These are phyloP conservation scores for Pleurotus tuber-regium DNA, from an alignment of 768 basidiomycete genomes.

Conservation along the genomic window DNA sequence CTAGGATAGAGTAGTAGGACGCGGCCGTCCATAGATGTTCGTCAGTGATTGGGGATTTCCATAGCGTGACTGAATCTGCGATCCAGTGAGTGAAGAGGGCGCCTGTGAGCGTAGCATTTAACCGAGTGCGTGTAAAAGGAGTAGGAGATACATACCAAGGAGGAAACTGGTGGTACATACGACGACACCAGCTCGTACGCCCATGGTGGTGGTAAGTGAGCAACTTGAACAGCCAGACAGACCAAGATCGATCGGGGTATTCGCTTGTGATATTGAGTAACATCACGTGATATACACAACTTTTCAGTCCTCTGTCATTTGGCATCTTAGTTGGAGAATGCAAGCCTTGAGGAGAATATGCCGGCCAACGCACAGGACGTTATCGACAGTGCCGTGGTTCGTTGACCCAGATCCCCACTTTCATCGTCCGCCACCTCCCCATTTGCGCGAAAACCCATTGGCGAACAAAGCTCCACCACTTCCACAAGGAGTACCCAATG, in stretches of 20 bases:
- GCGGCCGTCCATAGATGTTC: slow-evolving; percentile 82
- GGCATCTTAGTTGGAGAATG: too few species aligned
- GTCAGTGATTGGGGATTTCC: slow-evolving; percentile 87
- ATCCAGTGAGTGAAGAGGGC: slow-evolving; percentile 89
- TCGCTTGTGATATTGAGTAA: background rate
- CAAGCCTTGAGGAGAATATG: background rate
- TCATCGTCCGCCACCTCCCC: slow-evolving; percentile 22
- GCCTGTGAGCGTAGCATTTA: slow-evolving; percentile 39
- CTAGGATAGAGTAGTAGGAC: slow-evolving; percentile 75
- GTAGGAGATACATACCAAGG: slow-evolving; percentile 49
- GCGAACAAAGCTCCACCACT: slow-evolving; percentile 32
- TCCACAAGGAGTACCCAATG: slow-evolving; percentile 51
- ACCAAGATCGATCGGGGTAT: background rate
- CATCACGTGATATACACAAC: background rate
- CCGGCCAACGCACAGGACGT: background rate
- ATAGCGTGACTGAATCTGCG: slow-evolving; percentile 87
- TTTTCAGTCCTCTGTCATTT: background rate
- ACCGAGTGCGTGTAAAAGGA: background rate
- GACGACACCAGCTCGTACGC: slow-evolving; percentile 70
- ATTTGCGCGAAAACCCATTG: slow-evolving; percentile 17
- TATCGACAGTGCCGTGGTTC: slow-evolving; percentile 55
- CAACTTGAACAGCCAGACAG: slow-evolving; percentile 10
- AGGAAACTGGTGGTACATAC: slow-evolving; percentile 79
- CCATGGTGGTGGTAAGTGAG: slow-evolving; percentile 39
- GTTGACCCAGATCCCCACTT: slow-evolving; percentile 43